Conservation (phyloP, 1,139 yeast species). For the Barnettozyma hawaiiensis region DNA sequence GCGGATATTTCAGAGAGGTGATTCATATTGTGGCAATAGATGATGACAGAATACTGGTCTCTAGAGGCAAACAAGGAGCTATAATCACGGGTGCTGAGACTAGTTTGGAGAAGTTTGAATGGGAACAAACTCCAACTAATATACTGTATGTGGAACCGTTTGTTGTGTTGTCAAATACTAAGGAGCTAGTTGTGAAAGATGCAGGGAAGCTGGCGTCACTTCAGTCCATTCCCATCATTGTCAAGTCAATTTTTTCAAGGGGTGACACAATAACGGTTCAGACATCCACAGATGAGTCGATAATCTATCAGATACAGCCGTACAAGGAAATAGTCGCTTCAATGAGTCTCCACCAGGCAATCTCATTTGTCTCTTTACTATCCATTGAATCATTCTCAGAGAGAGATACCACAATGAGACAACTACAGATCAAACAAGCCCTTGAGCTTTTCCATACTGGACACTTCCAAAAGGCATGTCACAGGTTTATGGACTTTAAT, state of each 20-base stretch:
- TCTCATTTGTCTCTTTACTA: slow-evolving; percentile 35
- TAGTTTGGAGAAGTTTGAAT: slow-evolving; percentile 21
- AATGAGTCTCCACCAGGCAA: slow-evolving; percentile 37
- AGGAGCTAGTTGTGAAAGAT: slow-evolving; percentile 43
- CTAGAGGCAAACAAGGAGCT: slow-evolving; percentile 25
- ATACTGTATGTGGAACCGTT: slow-evolving; percentile 39
- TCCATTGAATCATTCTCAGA: slow-evolving; percentile 27
- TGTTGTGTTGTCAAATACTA: slow-evolving; percentile 36
- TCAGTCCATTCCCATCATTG: slow-evolving; percentile 26
- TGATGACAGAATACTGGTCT: slow-evolving; percentile 2
- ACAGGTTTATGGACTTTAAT: slow-evolving; percentile 44
- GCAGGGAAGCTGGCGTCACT: slow-evolving; percentile 30
- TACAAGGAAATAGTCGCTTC: slow-evolving; percentile 34
- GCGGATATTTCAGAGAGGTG: slow-evolving; percentile 7
- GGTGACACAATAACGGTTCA: slow-evolving; percentile 3
- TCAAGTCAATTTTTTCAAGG: slow-evolving; percentile 4
- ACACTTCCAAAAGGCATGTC: slow-evolving; percentile 36
- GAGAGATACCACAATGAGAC: slow-evolving; percentile 35
- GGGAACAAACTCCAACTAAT: slow-evolving; percentile 29
- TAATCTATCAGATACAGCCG: slow-evolving; percentile 31
- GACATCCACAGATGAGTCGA: slow-evolving; percentile 29
- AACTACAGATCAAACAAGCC: slow-evolving; percentile 41
- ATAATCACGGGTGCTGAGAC: slow-evolving; percentile 22
- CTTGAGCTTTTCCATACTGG: slow-evolving; percentile 30
- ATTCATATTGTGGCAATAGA: slow-evolving; percentile 1